These are phyloP conservation scores for Aspergillus tubingensis DNA, from an alignment of 2,329 filamentous ascomycete species.

Conservation along the genomic window DNA sequence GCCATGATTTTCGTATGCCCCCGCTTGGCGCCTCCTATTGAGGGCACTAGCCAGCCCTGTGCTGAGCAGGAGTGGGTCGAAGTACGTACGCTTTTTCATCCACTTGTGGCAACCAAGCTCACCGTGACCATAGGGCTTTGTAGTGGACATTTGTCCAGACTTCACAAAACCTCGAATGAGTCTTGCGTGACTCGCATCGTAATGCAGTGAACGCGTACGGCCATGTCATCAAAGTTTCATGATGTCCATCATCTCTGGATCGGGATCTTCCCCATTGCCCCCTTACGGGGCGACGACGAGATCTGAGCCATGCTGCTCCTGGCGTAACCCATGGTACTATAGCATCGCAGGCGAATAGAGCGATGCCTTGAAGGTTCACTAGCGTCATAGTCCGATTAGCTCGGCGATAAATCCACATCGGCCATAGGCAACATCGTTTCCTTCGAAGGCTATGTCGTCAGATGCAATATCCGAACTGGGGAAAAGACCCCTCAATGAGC, in stretches of 20 bases:
- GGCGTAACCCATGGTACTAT: background rate
- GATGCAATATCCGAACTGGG: background rate
- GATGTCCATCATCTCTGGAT: background rate
- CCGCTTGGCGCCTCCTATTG: background rate
- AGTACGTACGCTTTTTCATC: constrained; percentile 5
- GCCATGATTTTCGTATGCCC: background rate
- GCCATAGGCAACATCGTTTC: background rate
- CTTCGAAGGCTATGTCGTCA: background rate
- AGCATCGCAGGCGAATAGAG: background rate
- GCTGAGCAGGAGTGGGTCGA: background rate
- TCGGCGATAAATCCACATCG: background rate
- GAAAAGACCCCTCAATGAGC: background rate
- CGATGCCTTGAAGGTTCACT: background rate
- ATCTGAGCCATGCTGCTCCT: background rate
- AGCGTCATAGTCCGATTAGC: constrained; percentile 2
- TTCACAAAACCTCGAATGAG: no score
- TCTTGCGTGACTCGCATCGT: background rate
- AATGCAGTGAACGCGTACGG: background rate
- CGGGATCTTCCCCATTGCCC: background rate
- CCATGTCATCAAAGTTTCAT: background rate
- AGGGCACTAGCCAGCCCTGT: background rate
- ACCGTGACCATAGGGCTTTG: background rate
- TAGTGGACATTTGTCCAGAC: background rate
- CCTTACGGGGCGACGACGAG: background rate
- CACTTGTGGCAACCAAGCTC: background rate